Percentiles rank a stretch among this genome's conserved stretches.
Conservation (phyloP, 1,284 basidiomycete genomes). For the Cronartium ribicola region DNA sequence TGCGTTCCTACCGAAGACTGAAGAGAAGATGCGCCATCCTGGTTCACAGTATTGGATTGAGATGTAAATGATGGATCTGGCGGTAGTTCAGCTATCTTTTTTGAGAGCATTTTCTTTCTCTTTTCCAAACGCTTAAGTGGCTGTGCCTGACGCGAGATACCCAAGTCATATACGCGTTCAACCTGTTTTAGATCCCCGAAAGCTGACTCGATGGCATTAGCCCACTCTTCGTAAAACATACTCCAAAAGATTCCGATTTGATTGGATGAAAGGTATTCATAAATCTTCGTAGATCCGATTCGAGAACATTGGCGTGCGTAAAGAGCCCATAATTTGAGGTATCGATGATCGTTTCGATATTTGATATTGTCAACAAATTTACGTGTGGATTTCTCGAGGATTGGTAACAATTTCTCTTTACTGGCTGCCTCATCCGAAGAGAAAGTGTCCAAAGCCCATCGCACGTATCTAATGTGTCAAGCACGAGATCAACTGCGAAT, state of each 20-base stretch:
- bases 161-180: slow-evolving; percentile 40
- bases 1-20: too few relatives aligned
- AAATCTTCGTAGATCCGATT: slow-evolving; percentile 59
- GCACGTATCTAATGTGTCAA: slow-evolving; percentile 50
- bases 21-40: neutral
- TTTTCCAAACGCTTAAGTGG: slow-evolving; percentile 51
- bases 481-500: slow-evolving; percentile 44
- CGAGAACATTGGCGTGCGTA: slow-evolving; percentile 65
- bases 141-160: slow-evolving; percentile 49
- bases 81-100: slow-evolving; percentile 15
- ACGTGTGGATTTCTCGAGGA: slow-evolving; percentile 69
- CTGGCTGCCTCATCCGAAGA: slow-evolving; percentile 48
- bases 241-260: slow-evolving; percentile 74
- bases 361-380: slow-evolving; percentile 71
- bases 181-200: slow-evolving; percentile 4
- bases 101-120: slow-evolving; percentile 30
- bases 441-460: slow-evolving; percentile 52
- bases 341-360: slow-evolving; percentile 80
- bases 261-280: slow-evolving; percentile 67
- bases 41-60: neutral
- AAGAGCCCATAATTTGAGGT: slow-evolving; percentile 80
- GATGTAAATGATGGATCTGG: neutral
- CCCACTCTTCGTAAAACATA: slow-evolving; percentile 80
- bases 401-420: slow-evolving; percentile 59
- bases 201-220: slow-evolving; percentile 62